These are phyloP conservation scores for Cutaneotrichosporon cutaneum DNA, from an alignment of 1,284 basidiomycete species.

Conservation along the genomic window DNA sequence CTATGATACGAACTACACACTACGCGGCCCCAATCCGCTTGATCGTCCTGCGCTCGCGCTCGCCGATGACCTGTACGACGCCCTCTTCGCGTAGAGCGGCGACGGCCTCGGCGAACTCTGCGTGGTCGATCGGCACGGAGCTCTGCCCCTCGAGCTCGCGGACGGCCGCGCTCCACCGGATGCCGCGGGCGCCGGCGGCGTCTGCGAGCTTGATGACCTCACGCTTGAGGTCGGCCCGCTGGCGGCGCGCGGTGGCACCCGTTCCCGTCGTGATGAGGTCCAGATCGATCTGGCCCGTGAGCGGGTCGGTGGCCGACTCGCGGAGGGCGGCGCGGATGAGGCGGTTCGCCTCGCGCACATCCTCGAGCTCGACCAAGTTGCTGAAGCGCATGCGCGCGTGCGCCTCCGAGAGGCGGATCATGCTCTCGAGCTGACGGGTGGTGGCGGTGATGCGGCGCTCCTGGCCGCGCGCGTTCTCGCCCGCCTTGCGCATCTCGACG, in stretches of 20 bases:
- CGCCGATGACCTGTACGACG: conserved; percentile 75
- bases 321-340: conserved; percentile 95
- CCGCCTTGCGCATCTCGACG: conserved; percentile 89
- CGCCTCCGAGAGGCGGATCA: conserved; percentile 96
- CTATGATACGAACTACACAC: not conserved
- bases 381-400: conserved; percentile 95
- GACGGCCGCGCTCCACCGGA: conserved; percentile 76
- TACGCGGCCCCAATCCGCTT: conserved; percentile 42
- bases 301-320: conserved; percentile 89
- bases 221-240: conserved; percentile 78
- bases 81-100: conserved; percentile 76
- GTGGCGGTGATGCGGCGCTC: conserved; percentile 98
- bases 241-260: conserved; percentile 74
- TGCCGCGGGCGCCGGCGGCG: conserved; percentile 61
- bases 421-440: conserved; percentile 92
- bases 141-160: conserved; percentile 74
- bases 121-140: conserved; percentile 68
- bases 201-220: conserved; percentile 69
- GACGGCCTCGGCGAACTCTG: conserved; percentile 80
- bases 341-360: conserved; percentile 86
- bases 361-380: conserved; percentile 74
- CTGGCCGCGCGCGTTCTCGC: conserved; percentile 77
- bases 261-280: conserved; percentile 93
- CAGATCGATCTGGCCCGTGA: conserved; percentile 89
- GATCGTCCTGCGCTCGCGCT: conserved; percentile 78